These are phyloP conservation scores for Blastosporella zonata DNA, from an alignment of 1,284 basidiomycete species.

Conservation along the genomic window DNA sequence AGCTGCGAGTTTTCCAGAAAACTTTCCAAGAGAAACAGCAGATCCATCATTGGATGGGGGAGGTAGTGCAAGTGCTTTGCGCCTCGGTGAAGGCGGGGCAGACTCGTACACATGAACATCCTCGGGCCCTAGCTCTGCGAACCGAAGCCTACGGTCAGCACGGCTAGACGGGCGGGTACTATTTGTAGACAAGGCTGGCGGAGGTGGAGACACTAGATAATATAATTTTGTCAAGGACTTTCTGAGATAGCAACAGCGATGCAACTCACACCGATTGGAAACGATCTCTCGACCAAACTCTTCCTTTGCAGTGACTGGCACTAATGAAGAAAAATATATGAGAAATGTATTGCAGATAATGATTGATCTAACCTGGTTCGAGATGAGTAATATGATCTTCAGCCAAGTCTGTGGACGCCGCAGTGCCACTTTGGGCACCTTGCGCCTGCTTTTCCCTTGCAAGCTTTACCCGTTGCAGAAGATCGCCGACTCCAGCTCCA, in stretches of 20 bases:
- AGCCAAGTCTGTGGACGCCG: neutral
- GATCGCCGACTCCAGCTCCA: constrained; percentile 58
- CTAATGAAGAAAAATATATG: constrained; percentile 8
- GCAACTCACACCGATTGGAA: constrained; percentile 25
- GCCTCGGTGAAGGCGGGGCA: constrained; percentile 68
- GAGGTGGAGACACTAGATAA: constrained; percentile 30
- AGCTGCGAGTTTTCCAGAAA: constrained; percentile 30
- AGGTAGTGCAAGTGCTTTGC: constrained; percentile 52
- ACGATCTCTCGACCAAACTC: constrained; percentile 14
- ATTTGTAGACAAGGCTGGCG: constrained; percentile 35
- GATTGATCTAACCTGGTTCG: constrained; percentile 19
- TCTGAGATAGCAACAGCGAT: neutral
- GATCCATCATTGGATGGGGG: constrained; percentile 44
- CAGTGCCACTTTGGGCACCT: neutral
- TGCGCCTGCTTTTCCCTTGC: constrained; percentile 37
- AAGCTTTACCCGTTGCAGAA: constrained; percentile 52
- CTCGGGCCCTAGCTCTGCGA: constrained; percentile 42
- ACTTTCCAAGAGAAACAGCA: constrained; percentile 53
- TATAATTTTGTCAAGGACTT: constrained; percentile 9
- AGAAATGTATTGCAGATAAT: neutral
- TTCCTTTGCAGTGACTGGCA: constrained; percentile 28
- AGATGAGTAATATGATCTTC: constrained; percentile 7
- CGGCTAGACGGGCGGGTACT: constrained; percentile 44
- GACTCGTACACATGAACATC: constrained; percentile 77
- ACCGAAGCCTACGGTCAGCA: constrained; percentile 40